These are phyloP conservation scores for Penicillium verhagenii DNA, from an alignment of 495 filamentous ascomycete genomes.

Conservation along the genomic window DNA sequence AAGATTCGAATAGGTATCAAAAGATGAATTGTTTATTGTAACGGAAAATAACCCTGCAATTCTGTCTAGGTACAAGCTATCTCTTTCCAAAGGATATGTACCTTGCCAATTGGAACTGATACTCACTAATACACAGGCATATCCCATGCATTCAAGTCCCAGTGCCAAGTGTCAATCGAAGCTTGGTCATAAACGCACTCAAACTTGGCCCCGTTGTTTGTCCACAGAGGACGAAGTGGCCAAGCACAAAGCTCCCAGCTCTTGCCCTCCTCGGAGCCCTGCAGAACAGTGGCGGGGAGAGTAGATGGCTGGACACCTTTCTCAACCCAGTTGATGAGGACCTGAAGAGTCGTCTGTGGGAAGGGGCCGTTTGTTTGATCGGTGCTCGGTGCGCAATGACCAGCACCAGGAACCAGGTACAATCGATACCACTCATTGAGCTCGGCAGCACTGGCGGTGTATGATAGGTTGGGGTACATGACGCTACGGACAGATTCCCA, in stretches of 20 bases:
- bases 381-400: slow-evolving; percentile 43
- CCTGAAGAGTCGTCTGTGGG: slow-evolving; percentile 41
- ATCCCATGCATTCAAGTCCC: slow-evolving; percentile 26
- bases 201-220: slow-evolving; percentile 16
- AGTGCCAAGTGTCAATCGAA: slow-evolving; percentile 40
- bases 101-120: too few species aligned
- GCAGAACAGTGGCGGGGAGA: slow-evolving; percentile 28
- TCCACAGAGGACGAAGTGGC: slow-evolving; percentile 47
- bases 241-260: slow-evolving; percentile 43
- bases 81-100: too few species aligned
- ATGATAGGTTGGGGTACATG: slow-evolving; percentile 46
- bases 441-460: slow-evolving; percentile 30
- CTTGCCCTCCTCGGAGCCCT: slow-evolving; percentile 31
- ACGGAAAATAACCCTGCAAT: too few species aligned
- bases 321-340: slow-evolving; percentile 53
- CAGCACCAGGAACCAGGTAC: slow-evolving; percentile 51
- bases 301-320: slow-evolving; percentile 39
- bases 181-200: slow-evolving; percentile 44
- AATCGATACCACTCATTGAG: slow-evolving; percentile 51
- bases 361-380: slow-evolving; percentile 43
- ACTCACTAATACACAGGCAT: slow-evolving; percentile 22
- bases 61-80: too few species aligned
- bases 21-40: too few species aligned
- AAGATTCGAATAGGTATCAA: too few species aligned
- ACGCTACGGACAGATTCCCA: slow-evolving; percentile 47